A percentile compares a stretch with the other conserved stretches of the same genome.
phyloP scores from a whole-genome alignment of 441 rosid genomes.

The Viola pubescens region DNA sequence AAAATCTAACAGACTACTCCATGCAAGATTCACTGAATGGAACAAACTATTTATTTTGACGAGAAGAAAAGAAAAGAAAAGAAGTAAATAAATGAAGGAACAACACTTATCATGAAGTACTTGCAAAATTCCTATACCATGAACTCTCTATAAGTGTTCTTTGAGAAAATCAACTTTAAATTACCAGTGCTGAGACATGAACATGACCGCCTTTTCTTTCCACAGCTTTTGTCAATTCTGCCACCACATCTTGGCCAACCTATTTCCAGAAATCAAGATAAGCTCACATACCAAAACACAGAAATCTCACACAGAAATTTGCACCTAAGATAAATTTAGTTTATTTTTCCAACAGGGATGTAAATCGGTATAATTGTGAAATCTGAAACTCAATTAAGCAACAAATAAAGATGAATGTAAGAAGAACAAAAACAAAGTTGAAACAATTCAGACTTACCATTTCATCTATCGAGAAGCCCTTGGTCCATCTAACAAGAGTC shows the following conservation, averaged over 20 bases:
- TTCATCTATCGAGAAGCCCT: constrained; percentile 85
- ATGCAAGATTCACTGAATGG: not conserved
- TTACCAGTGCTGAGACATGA: constrained; percentile 86
- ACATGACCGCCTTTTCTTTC: constrained; percentile 67
- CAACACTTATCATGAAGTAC: no score
- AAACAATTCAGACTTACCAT: constrained; percentile 39
- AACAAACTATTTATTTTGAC: not conserved
- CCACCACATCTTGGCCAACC: constrained; percentile 95
- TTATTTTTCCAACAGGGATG: not conserved
- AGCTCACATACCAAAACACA: not conserved
- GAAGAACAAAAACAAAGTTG: constrained; percentile 6
- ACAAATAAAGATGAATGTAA: not conserved
- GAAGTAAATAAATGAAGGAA: not conserved
- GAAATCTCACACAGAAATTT: not conserved
- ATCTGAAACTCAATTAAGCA: not conserved
- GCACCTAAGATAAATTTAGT: not conserved
- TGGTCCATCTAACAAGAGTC: constrained; percentile 86
- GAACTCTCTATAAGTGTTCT: not conserved
- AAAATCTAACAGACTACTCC: not conserved
- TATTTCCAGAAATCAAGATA: constrained; percentile 18
- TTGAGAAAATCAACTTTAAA: constrained; percentile 15
- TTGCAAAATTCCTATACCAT: no score
- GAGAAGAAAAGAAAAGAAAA: not conserved
- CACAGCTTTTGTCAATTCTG: constrained; percentile 68
- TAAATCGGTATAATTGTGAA: no score